A percentile compares a stretch with the other conserved stretches of the same genome.
Conservation (phyloP, 2,329 filamentous ascomycete species). For the Penicillium sp. region DNA sequence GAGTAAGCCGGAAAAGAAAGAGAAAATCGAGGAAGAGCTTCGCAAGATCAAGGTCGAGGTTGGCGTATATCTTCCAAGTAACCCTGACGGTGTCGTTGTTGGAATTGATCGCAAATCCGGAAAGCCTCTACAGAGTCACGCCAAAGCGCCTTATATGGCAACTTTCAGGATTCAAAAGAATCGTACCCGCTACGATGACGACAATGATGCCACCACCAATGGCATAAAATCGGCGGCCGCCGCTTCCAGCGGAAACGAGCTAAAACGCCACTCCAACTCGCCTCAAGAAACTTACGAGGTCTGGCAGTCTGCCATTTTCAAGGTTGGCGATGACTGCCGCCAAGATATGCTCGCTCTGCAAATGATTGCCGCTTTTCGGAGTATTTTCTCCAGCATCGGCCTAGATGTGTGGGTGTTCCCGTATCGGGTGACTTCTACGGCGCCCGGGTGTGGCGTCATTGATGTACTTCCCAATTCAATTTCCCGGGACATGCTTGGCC, state of each 20-base stretch:
- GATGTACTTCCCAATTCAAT: conserved; percentile 98
- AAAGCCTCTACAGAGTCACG: conserved; percentile 95
- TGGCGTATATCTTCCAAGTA: conserved; percentile 94
- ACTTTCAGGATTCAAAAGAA: conserved; percentile 95
- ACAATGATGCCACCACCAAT: conserved; percentile 18
- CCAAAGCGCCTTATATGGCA: conserved; percentile 98
- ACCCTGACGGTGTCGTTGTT: conserved; percentile 95
- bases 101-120: conserved; percentile 98
- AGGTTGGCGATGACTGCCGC: conserved; percentile 97
- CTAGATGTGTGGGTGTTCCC: conserved; percentile 97
- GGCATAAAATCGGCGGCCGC: conserved; percentile 33
- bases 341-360: conserved; percentile 96
- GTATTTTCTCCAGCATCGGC: conserved; percentile 93
- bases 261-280: conserved; percentile 18
- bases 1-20: conserved; percentile 95
- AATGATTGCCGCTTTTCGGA: conserved; percentile 96
- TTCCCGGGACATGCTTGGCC: conserved; percentile 96
- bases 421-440: conserved; percentile 95
- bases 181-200: conserved; percentile 42
- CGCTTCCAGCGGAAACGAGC: conserved; percentile 29
- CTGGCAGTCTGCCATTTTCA: conserved; percentile 99
- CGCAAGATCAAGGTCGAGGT: conserved; percentile 97
- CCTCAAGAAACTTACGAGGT: conserved; percentile 74
- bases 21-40: conserved; percentile 98
- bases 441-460: conserved; percentile 96